These are phyloP conservation scores for Aspergillus flavus DNA, from an alignment of 2,329 filamentous ascomycete species.

Conservation along the genomic window DNA sequence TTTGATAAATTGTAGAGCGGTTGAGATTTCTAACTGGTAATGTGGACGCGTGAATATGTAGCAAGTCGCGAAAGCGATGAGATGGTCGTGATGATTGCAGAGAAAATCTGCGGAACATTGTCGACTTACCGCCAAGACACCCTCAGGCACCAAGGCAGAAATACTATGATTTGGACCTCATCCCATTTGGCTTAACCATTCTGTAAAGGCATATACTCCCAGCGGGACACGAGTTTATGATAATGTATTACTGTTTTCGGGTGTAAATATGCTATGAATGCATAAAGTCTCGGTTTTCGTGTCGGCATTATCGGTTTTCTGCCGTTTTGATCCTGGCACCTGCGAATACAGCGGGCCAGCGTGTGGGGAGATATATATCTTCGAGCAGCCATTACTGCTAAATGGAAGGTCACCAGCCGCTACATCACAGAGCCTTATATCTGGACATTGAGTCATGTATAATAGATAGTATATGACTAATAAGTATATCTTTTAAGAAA, in stretches of 20 bases:
- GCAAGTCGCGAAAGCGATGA: neutral
- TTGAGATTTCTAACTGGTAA: too few relatives aligned
- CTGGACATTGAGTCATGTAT: neutral
- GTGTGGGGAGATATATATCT: neutral
- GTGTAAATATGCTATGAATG: too few relatives aligned
- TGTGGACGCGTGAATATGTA: neutral
- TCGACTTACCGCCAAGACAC: neutral
- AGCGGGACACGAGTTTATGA: neutral
- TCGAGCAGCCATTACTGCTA: rapidly evolving
- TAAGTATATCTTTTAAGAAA: neutral
- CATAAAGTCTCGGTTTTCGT: rapidly evolving
- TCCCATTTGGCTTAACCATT: too few relatives aligned
- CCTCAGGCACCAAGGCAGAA: conserved; percentile 8
- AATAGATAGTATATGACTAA: neutral
- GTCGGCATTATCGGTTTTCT: too few relatives aligned
- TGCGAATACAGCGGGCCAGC: too few relatives aligned
- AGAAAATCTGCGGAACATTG: neutral
- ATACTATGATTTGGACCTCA: neutral
- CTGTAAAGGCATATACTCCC: neutral
- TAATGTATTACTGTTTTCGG: neutral
- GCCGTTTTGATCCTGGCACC: too few relatives aligned
- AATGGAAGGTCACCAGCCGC: neutral
- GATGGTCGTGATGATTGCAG: neutral
- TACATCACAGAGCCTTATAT: neutral
- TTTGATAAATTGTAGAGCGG: conserved; percentile 4